Evolutionary conservation across 2,329 filamentous ascomycete genomes (phyloP).

Genomic region (Paracoccidioides lutzii): DNA sequence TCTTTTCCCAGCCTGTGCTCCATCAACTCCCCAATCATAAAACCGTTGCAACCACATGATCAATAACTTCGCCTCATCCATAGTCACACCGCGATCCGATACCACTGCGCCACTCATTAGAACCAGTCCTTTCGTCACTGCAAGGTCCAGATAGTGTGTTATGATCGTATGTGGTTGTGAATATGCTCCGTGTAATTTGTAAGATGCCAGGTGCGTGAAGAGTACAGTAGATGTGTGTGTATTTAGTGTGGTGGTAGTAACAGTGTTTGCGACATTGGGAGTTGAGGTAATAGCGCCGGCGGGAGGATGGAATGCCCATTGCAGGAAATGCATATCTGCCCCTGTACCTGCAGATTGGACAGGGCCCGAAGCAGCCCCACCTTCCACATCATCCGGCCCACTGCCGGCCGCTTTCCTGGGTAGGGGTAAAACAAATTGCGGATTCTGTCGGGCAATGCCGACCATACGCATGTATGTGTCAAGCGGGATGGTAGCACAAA

Average conservation of each 20-base stretch:
- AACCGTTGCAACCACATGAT: slow-evolving; percentile 91
- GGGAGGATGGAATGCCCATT: slow-evolving; percentile 79
- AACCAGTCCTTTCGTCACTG: slow-evolving; percentile 60
- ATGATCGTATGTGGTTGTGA: slow-evolving; percentile 86
- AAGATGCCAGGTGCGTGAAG: slow-evolving; percentile 89
- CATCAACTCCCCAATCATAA: slow-evolving; percentile 54
- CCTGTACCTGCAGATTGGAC: slow-evolving; percentile 18
- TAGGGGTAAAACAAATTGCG: slow-evolving; percentile 83
- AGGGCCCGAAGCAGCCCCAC: slow-evolving; percentile 17
- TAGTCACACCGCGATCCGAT: slow-evolving; percentile 60
- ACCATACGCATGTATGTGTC: slow-evolving; percentile 63
- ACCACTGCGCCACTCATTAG: slow-evolving; percentile 74
- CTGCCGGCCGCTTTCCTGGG: slow-evolving; percentile 32
- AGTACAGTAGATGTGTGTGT: slow-evolving; percentile 60
- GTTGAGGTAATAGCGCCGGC: slow-evolving; percentile 28
- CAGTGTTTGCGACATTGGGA: slow-evolving; percentile 13
- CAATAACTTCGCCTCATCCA: slow-evolving; percentile 78
- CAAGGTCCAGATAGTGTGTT: slow-evolving; percentile 78
- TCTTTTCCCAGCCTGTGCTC: slow-evolving; percentile 44
- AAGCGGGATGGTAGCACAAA: slow-evolving; percentile 73
- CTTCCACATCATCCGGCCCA: slow-evolving; percentile 6
- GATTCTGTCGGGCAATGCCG: slow-evolving; percentile 56
- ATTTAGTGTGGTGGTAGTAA: slow-evolving; percentile 28
- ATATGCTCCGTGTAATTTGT: slow-evolving; percentile 79
- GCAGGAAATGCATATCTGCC: slow-evolving; percentile 89